Evolutionary conservation across 805 yeast genomes (phyloP), one percentile per base, ranked within the genome.

Genomic region (Wickerhamomyces bisporus): DNA sequence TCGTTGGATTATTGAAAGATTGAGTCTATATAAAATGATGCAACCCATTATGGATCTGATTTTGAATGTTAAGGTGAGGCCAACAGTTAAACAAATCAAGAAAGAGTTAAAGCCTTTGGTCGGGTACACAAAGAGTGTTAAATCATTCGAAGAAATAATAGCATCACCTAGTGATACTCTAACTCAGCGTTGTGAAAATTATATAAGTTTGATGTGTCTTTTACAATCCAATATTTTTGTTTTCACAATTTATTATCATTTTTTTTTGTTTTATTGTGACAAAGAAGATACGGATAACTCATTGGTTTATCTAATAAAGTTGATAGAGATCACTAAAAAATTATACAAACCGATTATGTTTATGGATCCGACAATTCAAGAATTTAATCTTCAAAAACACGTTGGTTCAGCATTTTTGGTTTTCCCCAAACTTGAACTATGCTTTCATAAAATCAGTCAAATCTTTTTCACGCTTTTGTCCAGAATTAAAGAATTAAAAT

Each of bases 351-450:
- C 31, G 3, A 8, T 34, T 3, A 13, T 20, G 11, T 27, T 14
- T 14, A 5, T 15, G 3, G 36, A 27, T 16, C 12, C 19, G 4
- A 26, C 5, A 20, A 21, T 27, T 19, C 19, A 26, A 20, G 12
- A 27, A 2, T 21, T 20, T 14, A 24, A 34, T 13, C 7, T 26
- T 3, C 12, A 34, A 15, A 12, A 21, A 13, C 13, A 9, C 6
- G 26, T 34, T 27, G 36, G 36, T 5, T 9, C 18, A 7, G 26
- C 32, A 2, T 27, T 27, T 13, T 12, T 34, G 15, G 32, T 20
- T 2, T 14, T 27, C 16, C 36, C 36, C 10, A 34, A 34, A 14
- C 8, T 34, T 15, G 36, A 34, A 21, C 8, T 34, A 15, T 14
- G 27, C 10, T 12, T 34, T 4, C 36, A 34, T 11, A 34, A 34